Evolutionary conservation across 169 alveolate species (phyloP), one percentile per base, ranked within the genome.

Genomic region (Cryptosporidium ubiquitum): DNA sequence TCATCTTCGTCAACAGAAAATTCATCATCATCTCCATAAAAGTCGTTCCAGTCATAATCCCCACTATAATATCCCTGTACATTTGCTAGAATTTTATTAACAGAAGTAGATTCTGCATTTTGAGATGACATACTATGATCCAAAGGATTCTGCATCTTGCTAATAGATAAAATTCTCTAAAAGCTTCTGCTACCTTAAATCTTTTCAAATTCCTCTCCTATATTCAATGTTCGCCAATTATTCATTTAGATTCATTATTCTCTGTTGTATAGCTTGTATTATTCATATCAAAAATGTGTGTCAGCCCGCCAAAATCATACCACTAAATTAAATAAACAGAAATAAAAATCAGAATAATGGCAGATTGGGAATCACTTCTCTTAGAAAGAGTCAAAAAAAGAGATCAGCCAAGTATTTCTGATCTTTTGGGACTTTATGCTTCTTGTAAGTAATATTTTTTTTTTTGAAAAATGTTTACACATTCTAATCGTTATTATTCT

Each of bases 1-100:
- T 64, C 49, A 10, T 79, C 75, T 2, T 47, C 84, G 1, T 61
- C 89, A 73, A 52, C 29, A 29, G 89, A 79, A 29, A 79, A 61
- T 29, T 79, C 89, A 47, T 79, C 89, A 31, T 79, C 89, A 16
- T 79, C 89, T 10, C 89, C 89, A 33, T 79, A 79, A 58, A 79
- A 79, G 69, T 79, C 89, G 42, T 79, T 79, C 89, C 89, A 79
- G 40, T 79, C 89, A 64, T 79, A 79, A 26, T 79, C 89, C 0
- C 89, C 89, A 49, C 89, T 79, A 49, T 79, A 79, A 39, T 79
- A 79, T 18, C 89, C 89, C 51, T 79, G 89, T 40, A 61, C 89
- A 79, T 79, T 79, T 61, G 89, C 89, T 57, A 79, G 26, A 33
- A 79, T 79, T 26, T 79, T 79, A 29, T 79, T 79, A 1, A 79